Evolutionary conservation across 805 yeast genomes (phyloP).

Genomic region (Sporopachydermia lactativora): DNA sequence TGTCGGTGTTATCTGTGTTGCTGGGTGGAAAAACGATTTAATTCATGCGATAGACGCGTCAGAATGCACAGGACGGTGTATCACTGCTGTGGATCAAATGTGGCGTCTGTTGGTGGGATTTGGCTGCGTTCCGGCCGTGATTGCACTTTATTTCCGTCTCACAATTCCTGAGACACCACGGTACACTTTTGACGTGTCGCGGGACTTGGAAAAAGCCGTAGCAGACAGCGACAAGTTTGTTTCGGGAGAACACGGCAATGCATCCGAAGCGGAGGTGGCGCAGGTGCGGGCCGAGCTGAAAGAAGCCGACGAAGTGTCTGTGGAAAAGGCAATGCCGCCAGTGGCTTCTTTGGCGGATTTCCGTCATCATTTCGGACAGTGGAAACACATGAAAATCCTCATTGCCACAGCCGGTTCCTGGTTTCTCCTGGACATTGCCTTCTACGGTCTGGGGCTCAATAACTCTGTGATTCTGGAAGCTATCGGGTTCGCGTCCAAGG

Average conservation of each 20-base stretch:
- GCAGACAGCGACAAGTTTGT: slow-evolving; percentile 27
- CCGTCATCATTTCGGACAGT: slow-evolving; percentile 57
- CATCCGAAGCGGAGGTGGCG: slow-evolving; percentile 28
- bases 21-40: slow-evolving; percentile 57
- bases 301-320: slow-evolving; percentile 10
- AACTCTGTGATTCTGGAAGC: slow-evolving; percentile 32
- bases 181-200: slow-evolving; percentile 61
- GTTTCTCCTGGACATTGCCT: slow-evolving; percentile 52
- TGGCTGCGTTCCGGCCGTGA: slow-evolving; percentile 78
- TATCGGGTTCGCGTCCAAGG: slow-evolving; percentile 47
- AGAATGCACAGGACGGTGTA: slow-evolving; percentile 54
- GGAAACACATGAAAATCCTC: slow-evolving; percentile 73
- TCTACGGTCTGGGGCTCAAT: slow-evolving; percentile 52
- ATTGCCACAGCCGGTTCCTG: slow-evolving; percentile 43
- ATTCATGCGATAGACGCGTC: slow-evolving; percentile 36
- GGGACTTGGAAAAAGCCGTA: slow-evolving; percentile 37
- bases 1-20: slow-evolving; percentile 62
- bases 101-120: slow-evolving; percentile 88
- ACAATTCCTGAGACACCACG: slow-evolving; percentile 94
- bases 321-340: slow-evolving; percentile 33
- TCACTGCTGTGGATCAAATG: slow-evolving; percentile 77
- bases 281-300: slow-evolving; percentile 12
- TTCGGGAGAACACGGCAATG: slow-evolving; percentile 37
- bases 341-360: slow-evolving; percentile 74
- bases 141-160: slow-evolving; percentile 81